phyloP scores from a whole-genome alignment of 306 rosid genomes.

The Lathyrus aphaca region DNA sequence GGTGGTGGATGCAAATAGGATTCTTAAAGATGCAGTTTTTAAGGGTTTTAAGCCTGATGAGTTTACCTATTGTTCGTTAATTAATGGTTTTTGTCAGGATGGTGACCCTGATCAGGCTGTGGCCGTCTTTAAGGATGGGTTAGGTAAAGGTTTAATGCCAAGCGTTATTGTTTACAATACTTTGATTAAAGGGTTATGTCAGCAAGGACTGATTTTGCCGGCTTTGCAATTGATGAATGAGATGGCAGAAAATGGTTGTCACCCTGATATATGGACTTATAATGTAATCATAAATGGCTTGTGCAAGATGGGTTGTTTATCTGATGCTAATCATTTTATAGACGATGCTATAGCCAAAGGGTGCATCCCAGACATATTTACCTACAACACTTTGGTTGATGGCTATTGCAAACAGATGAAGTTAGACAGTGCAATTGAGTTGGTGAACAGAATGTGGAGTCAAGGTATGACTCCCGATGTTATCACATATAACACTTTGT shows the following conservation, averaged over 20 bases:
- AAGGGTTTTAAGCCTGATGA: conserved; percentile 87
- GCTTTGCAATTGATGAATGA: conserved; percentile 82
- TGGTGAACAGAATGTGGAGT: conserved; percentile 69
- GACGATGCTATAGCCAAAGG: conserved; percentile 76
- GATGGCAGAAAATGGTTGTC: conserved; percentile 73
- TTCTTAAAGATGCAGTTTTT: conserved; percentile 74
- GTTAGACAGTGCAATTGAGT: conserved; percentile 66
- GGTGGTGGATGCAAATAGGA: conserved; percentile 69
- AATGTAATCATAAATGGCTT: conserved; percentile 78
- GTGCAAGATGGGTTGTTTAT: conserved; percentile 88
- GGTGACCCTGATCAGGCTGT: conserved; percentile 72
- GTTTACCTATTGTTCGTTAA: conserved; percentile 78
- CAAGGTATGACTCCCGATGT: conserved; percentile 88
- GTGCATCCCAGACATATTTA: conserved; percentile 79
- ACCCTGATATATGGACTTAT: conserved; percentile 76
- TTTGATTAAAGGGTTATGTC: conserved; percentile 77
- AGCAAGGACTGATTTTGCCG: conserved; percentile 74
- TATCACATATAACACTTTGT: conserved; percentile 77
- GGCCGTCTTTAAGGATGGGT: conserved; percentile 65
- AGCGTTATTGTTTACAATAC: conserved; percentile 75
- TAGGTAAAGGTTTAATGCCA: conserved; percentile 67
- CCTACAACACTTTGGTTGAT: conserved; percentile 84
- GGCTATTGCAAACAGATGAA: conserved; percentile 78
- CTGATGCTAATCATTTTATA: conserved; percentile 70
- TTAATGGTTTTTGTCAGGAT: conserved; percentile 69